These are phyloP conservation scores for Candida tammaniensis DNA, from an alignment of 805 yeast genomes.

Conservation along the genomic window DNA sequence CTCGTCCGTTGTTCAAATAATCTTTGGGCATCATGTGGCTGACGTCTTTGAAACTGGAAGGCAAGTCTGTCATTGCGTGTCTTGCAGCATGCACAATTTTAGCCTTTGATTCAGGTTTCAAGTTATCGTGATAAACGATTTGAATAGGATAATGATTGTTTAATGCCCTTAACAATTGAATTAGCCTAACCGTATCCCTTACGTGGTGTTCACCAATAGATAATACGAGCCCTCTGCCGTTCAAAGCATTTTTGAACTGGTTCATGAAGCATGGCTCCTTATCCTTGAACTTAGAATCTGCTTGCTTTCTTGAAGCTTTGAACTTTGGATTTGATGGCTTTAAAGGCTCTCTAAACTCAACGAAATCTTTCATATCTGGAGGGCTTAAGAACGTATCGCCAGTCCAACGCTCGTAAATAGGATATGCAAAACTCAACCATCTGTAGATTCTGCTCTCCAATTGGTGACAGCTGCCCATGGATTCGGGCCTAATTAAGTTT, in stretches of 20 bases:
- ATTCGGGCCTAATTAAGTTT: slow-evolving; percentile 15
- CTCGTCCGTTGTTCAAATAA: slow-evolving; percentile 8
- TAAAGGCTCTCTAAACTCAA: slow-evolving; percentile 9
- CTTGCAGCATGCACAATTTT: slow-evolving; percentile 22
- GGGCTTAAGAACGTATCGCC: slow-evolving; percentile 20
- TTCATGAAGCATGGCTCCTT: slow-evolving; percentile 20
- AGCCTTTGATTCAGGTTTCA: slow-evolving; percentile 20
- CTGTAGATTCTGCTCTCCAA: slow-evolving; percentile 37
- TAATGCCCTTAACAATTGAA: slow-evolving; percentile 30
- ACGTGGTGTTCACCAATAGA: slow-evolving; percentile 26
- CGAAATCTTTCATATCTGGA: slow-evolving; percentile 21
- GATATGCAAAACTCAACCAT: slow-evolving; percentile 36
- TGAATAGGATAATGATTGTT: slow-evolving; percentile 30
- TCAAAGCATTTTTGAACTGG: slow-evolving; percentile 22
- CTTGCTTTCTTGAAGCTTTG: slow-evolving; percentile 2
- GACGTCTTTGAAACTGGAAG: slow-evolving; percentile 20
- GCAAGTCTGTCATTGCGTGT: slow-evolving; percentile 18
- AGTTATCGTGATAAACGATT: slow-evolving; percentile 25
- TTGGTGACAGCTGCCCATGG: slow-evolving; percentile 20
- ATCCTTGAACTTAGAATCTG: slow-evolving; percentile 1
- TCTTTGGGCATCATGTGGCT: slow-evolving; percentile 17
- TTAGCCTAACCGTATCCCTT: slow-evolving; percentile 22
- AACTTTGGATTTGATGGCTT: slow-evolving; percentile 10
- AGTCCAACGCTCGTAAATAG: slow-evolving; percentile 37
- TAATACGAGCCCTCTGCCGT: slow-evolving; percentile 33